These are phyloP conservation scores for Incumbomyces lentus DNA, from an alignment of 2,329 filamentous ascomycete genomes.

Conservation along the genomic window DNA sequence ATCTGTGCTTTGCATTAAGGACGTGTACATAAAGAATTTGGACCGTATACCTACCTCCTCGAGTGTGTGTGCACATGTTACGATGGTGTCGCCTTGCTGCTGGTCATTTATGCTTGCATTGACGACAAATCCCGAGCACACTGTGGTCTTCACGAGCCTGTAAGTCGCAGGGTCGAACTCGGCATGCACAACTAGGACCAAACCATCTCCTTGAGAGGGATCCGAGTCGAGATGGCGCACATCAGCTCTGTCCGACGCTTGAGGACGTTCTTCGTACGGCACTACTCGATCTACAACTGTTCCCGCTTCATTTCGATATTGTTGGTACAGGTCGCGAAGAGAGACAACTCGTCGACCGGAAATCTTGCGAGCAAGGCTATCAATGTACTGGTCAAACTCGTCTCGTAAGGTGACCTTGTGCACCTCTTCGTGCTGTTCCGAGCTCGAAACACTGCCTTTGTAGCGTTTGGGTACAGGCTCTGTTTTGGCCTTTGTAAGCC, in stretches of 20 bases:
- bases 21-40: background rate
- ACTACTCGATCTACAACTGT: background rate
- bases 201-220: background rate
- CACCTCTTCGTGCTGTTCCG: no score
- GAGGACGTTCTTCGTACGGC: constrained; percentile 5
- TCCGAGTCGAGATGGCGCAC: background rate
- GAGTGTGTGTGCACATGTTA: constrained; percentile 6
- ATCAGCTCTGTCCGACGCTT: background rate
- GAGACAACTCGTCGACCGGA: background rate
- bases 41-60: background rate
- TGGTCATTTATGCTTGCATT: background rate
- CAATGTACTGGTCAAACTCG: background rate
- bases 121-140: constrained; percentile 6
- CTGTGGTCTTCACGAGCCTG: background rate
- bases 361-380: background rate
- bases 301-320: constrained; percentile 5
- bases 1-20: background rate
- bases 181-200: constrained; percentile 6
- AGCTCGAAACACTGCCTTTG: no score
- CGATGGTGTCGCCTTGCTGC: constrained; percentile 1
- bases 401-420: background rate
- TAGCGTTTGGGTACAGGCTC: no score
- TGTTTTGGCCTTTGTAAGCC: no score
- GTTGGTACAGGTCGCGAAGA: background rate
- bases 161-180: background rate